phyloP scores from a whole-genome alignment of 306 rosid species.

The Oxytropis ochrocephala region DNA sequence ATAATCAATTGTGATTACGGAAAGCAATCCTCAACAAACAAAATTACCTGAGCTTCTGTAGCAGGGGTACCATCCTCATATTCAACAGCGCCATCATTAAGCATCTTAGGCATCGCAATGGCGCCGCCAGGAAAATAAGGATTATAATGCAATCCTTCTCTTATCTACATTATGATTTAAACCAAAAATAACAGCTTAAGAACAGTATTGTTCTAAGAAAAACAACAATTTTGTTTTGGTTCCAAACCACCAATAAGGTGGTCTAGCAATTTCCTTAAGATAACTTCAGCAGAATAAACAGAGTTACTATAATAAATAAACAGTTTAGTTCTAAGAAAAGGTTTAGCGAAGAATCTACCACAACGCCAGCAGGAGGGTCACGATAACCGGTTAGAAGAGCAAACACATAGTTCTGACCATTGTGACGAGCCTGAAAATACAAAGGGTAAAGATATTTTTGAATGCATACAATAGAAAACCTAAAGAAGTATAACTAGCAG shows the following conservation, averaged over 20 bases:
- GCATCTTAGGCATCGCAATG: slow-evolving; percentile 99
- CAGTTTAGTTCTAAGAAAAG: background rate
- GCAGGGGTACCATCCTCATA: slow-evolving; percentile 92
- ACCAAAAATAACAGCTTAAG: background rate
- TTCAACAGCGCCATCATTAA: slow-evolving; percentile 92
- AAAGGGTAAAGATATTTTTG: background rate
- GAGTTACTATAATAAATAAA: background rate
- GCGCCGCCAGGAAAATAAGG: slow-evolving; percentile 99
- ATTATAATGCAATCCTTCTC: slow-evolving; percentile 91
- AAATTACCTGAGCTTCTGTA: slow-evolving; percentile 85
- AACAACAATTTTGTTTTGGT: background rate
- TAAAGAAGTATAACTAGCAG: slow-evolving; percentile 7
- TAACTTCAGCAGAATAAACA: background rate
- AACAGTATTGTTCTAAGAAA: background rate
- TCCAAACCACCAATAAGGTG: background rate
- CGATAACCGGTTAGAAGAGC: slow-evolving; percentile 87
- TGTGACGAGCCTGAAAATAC: slow-evolving; percentile 89
- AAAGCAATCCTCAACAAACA: background rate
- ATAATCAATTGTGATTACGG: background rate
- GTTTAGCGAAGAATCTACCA: slow-evolving; percentile 37
- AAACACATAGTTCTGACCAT: slow-evolving; percentile 89
- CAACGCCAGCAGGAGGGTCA: slow-evolving; percentile 96
- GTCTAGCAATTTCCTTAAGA: background rate
- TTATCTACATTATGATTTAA: slow-evolving; percentile 55
- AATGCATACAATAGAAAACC: background rate